Base-by-base conservation (phyloP, 495 filamentous ascomycete species). In the Annulohypoxylon bovei region DNA sequence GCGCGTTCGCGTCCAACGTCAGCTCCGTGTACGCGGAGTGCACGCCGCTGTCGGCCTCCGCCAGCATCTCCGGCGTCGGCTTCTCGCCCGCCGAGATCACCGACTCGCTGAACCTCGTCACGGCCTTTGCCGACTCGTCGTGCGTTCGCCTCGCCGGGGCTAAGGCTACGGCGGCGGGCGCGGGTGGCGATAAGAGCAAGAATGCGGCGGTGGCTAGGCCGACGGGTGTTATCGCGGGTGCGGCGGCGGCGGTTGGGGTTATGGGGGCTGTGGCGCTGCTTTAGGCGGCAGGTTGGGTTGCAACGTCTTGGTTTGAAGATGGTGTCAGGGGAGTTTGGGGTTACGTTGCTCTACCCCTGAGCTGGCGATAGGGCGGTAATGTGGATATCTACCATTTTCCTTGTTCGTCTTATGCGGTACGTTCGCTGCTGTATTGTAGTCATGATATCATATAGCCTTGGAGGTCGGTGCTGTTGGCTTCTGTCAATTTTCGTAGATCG, bases 201-300 rank as follows among this genome's bases (percentile, higher is more conserved):
- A 42, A 42, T n/a, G 60, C 32, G 60, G 60, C 47, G 3, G 22
- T 9, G 59, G 59, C 46, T 2, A n/a, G 18, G 54, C 71, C 67
- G 30, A 70, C 67, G 12, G 67, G 64, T 16, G 30, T 56, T 16
- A 67, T 52, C 0, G 44, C 7, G 2, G 58, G 50, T n/a, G 71
- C 54, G 0, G 67, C 60, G 3, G 72, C 64, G 6, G 67, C 49
- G 7, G 72, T 59, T 4, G 68, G 72, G 6, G 8, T 71, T 28
- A 25, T 71, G 0, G 72, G 64, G 8, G 72, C 61, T 12, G 64
- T 54, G n/a, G 60, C 30, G 27, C 4, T 74, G 44, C 52, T 71
- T 40, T 74, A 71, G 53, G 8, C 16, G 8, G 52, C 16, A 8
- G 33, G 20, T 18, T 40, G 39, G n/a, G 39, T 20, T 18, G 2